Conservation (phyloP, 108 stramenopile genomes). For the Cyclostephanos tholiformis region DNA sequence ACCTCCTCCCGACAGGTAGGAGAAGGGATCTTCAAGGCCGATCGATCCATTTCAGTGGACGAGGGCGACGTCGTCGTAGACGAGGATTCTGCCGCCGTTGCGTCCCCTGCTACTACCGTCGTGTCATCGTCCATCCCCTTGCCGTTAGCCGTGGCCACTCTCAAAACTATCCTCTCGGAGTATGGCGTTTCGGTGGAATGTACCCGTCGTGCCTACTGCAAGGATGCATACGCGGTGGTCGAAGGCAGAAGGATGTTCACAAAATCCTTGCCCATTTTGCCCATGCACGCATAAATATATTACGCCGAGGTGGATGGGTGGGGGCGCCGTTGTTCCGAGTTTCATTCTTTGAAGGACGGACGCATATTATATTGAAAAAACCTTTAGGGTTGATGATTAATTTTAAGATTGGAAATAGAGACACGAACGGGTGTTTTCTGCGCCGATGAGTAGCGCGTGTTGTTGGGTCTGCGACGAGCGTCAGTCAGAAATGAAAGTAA, state of each 20-base stretch:
- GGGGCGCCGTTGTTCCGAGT: not conserved
- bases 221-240: constrained; percentile 6
- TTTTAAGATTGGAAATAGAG: not conserved
- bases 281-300: constrained; percentile 55
- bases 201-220: constrained; percentile 21
- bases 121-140: constrained; percentile 30
- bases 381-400: not conserved
- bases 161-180: constrained; percentile 72
- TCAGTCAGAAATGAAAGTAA: not conserved
- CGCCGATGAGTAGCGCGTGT: not conserved
- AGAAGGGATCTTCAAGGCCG: not conserved
- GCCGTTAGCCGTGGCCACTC: constrained; percentile 78
- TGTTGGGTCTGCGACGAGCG: not conserved
- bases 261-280: constrained; percentile 57
- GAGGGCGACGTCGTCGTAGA: constrained; percentile 6
- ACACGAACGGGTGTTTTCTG: not conserved
- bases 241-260: constrained; percentile 16
- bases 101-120: constrained; percentile 1
- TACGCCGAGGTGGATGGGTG: not conserved
- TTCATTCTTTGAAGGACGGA: no score
- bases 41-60: not conserved
- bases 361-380: not conserved
- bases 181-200: constrained; percentile 57
- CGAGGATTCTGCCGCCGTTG: constrained; percentile 2
- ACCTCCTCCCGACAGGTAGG: not conserved